These are phyloP conservation scores for Ramichloridium luteum DNA, from an alignment of 2,329 filamentous ascomycete genomes.

Conservation along the genomic window DNA sequence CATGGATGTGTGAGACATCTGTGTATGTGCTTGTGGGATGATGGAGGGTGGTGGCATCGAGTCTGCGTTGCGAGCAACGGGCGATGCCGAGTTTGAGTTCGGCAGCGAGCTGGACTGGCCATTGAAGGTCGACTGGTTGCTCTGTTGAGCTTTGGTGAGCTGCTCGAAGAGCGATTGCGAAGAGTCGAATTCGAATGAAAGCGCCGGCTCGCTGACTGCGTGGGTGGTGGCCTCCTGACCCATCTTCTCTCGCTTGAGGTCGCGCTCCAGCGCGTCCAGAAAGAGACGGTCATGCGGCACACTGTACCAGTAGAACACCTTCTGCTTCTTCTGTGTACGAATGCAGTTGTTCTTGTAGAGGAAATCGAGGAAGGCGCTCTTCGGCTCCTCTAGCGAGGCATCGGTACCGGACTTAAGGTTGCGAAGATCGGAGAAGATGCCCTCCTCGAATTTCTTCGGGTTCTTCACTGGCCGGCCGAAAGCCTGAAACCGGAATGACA, in stretches of 20 bases:
- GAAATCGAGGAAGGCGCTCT: slow-evolving; percentile 96
- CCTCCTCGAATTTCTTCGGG: slow-evolving; percentile 99
- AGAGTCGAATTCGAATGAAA: slow-evolving; percentile 98
- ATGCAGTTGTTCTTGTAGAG: slow-evolving; percentile 99
- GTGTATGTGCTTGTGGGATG: slow-evolving; percentile 40
- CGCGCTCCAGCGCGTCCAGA: slow-evolving; percentile 90
- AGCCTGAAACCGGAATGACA: slow-evolving; percentile 96
- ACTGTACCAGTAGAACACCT: slow-evolving; percentile 99
- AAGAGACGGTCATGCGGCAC: slow-evolving; percentile 96
- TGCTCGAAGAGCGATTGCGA: slow-evolving; percentile 98
- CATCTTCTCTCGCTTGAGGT: slow-evolving; percentile 99
- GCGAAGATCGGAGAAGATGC: slow-evolving; percentile 95
- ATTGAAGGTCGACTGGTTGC: slow-evolving; percentile 85
- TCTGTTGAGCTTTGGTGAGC: slow-evolving; percentile 97
- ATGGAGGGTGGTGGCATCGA: slow-evolving; percentile 87
- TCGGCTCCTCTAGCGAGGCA: slow-evolving; percentile 94
- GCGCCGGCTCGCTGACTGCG: slow-evolving; percentile 88
- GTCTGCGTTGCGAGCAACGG: slow-evolving; percentile 80
- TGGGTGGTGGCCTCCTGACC: slow-evolving; percentile 94
- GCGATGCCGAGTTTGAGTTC: slow-evolving; percentile 73
- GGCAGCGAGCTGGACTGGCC: slow-evolving; percentile 25
- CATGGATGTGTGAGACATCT: slow-evolving; percentile 19
- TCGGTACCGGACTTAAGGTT: slow-evolving; percentile 98
- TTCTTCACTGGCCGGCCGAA: slow-evolving; percentile 98
- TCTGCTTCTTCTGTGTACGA: slow-evolving; percentile 98